These are phyloP conservation scores for Trypanosoma avium DNA, from an alignment of 208 protist species.

Conservation along the genomic window DNA sequence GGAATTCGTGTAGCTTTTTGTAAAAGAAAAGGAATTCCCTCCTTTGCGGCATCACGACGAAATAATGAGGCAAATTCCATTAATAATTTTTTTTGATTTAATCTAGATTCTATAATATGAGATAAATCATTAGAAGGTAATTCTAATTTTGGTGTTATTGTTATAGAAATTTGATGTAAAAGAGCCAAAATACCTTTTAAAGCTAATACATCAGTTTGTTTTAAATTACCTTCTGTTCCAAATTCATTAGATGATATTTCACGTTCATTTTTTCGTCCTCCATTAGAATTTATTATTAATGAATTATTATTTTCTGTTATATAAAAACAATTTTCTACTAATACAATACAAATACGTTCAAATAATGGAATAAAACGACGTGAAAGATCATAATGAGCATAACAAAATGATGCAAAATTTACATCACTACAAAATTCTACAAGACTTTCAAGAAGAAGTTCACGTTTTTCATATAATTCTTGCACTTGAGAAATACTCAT, in stretches of 20 bases:
- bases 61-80: conserved; percentile 68
- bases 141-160: background rate
- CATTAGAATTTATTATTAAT: too few species aligned
- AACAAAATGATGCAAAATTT: conserved; percentile 77
- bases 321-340: conserved; percentile 46
- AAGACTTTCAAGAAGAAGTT: conserved; percentile 87
- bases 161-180: conserved; percentile 14
- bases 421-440: conserved; percentile 76
- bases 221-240: conserved; percentile 4
- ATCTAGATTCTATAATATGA: conserved; percentile 19
- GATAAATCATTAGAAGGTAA: conserved; percentile 7
- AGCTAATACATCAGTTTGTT: conserved; percentile 15
- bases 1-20: conserved; percentile 49
- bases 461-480: conserved; percentile 61
- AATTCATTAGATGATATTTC: background rate
- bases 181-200: conserved; percentile 23
- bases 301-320: background rate
- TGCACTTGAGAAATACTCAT: conserved; percentile 30
- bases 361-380: conserved; percentile 67
- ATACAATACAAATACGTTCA: conserved; percentile 57
- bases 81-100: conserved; percentile 57
- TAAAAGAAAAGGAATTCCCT: conserved; percentile 82
- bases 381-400: conserved; percentile 86
- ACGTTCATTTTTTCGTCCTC: background rate
- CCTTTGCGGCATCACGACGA: conserved; percentile 57